A percentile compares a stretch with the other conserved stretches of the same genome.
Conservation (phyloP, 768 basidiomycete genomes). For the Amanita rimosa region DNA sequence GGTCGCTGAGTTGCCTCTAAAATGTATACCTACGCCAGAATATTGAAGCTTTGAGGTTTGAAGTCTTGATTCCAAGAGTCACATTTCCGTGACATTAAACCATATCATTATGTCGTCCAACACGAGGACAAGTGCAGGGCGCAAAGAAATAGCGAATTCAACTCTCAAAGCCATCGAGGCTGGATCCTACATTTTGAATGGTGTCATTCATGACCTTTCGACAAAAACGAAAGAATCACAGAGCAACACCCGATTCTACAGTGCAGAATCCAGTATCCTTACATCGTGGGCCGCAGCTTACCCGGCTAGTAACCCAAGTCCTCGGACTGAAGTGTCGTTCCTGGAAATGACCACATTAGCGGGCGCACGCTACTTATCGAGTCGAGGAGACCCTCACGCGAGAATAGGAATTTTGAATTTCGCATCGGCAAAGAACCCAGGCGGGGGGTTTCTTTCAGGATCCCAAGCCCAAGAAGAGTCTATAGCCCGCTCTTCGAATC, state of each 20-base stretch:
- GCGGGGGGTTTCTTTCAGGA: conserved; percentile 66
- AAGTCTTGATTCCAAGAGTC: too few relatives aligned
- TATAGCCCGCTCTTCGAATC: conserved; percentile 63
- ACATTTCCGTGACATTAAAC: neutral
- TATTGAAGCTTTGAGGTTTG: too few relatives aligned
- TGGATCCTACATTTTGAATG: conserved; percentile 26
- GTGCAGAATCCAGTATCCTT: conserved; percentile 30
- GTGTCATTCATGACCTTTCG: conserved; percentile 18
- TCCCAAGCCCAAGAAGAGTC: conserved; percentile 76
- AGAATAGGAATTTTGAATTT: conserved; percentile 64
- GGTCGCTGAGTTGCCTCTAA: neutral
- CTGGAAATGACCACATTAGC: conserved; percentile 55
- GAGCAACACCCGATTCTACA: conserved; percentile 40
- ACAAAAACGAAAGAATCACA: conserved; percentile 16
- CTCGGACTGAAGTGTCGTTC: conserved; percentile 29
- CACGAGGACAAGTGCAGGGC: conserved; percentile 8
- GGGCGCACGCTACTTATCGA: conserved; percentile 35
- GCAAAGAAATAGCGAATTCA: conserved; percentile 35
- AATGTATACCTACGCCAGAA: neutral
- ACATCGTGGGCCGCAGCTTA: conserved; percentile 30
- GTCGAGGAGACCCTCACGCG: conserved; percentile 9
- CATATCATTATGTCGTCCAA: neutral
- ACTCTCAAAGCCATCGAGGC: conserved; percentile 37
- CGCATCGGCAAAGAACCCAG: conserved; percentile 64
- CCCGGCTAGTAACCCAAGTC: conserved; percentile 2